Evolutionary conservation across 768 basidiomycete species (phyloP), one percentile per base, ranked within the genome.

Genomic region (Phaeotremella skinneri): DNA sequence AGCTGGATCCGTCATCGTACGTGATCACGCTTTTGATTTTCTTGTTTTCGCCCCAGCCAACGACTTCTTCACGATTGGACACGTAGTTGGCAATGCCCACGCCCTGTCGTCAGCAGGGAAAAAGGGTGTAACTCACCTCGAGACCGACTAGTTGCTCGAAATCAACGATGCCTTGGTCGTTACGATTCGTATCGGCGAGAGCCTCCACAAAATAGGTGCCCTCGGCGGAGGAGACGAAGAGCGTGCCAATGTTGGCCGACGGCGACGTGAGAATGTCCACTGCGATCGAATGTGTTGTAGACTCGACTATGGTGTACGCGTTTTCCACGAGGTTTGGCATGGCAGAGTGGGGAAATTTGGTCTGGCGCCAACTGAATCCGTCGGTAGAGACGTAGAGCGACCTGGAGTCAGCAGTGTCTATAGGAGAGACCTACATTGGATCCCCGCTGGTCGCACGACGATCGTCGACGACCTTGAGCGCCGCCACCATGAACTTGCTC

Each of bases 161-260:
- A 75, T 98, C 96, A 32, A 98, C 94, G 59, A 85, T 96, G 9
- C 93, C 96, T 59, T 81, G 77, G 45, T 83, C 81, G 75, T 98
- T 94, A 49, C 96, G 81, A 75, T 98, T 98, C 3, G 96, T 98
- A 70, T 94, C 87, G 78, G 86, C 84, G 58, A 99, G 81, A 67
- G 88, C 88, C 78, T 93, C 83, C 9, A 91, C 88, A 75, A 98
- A 99, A 78, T 85, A 93, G 14, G 92, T 96, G 2, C 96, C 96
- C 67, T 97, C 93, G 34, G 89, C 90, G 77, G 97, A 96, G 78
- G 87, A 89, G 55, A 94, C 87, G 80, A 97, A 99, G 14, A 99
- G 79, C 1, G 94, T 97, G 1, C 96, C 96, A 42, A 93, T 84
- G 9, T 80, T 76, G 55, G 79, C 79, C 2, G 79, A 74, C 4